Evolutionary conservation across 768 basidiomycete genomes (phyloP).

Genomic region (Leucocoprinus leucothites): DNA sequence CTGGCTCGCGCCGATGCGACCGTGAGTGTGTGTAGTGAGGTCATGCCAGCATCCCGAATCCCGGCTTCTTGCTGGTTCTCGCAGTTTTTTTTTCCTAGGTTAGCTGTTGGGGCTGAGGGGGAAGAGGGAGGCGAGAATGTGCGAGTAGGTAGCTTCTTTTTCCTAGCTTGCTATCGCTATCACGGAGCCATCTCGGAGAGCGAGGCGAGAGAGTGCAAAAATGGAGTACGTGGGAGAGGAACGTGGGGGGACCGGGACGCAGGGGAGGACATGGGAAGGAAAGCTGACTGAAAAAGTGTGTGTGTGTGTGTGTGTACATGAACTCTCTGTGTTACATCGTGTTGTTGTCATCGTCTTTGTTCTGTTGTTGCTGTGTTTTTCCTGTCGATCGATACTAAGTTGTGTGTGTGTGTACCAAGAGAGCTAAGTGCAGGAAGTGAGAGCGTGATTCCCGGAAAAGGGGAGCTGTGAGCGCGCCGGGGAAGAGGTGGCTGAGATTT

Average conservation of each 20-base stretch:
- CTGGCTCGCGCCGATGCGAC: constrained; percentile 91
- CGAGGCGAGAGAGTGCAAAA: constrained; percentile 12
- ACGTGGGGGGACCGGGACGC: constrained; percentile 14
- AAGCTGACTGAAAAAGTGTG: too few species aligned
- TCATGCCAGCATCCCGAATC: background rate
- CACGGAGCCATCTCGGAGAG: constrained; percentile 12
- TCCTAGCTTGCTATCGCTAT: constrained; percentile 4
- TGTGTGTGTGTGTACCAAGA: constrained; percentile 1
- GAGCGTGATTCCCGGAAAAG: constrained; percentile 6
- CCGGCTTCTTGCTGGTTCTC: too few species aligned
- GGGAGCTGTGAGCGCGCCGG: constrained; percentile 11
- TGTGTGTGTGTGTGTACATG: too few species aligned
- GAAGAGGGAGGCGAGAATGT: background rate
- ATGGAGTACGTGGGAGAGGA: constrained; percentile 13
- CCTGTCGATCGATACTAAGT: background rate
- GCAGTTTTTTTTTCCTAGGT: background rate
- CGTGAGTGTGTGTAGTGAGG: constrained; percentile 38
- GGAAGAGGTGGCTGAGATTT: constrained; percentile 21
- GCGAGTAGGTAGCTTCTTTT: background rate
- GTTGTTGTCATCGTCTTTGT: constrained; percentile 7
- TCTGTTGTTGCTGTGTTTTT: background rate
- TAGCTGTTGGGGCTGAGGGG: background rate
- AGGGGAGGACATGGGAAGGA: constrained; percentile 6
- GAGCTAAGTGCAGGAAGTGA: constrained; percentile 1
- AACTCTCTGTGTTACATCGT: background rate